Evolutionary conservation across 805 yeast genomes (phyloP).

Genomic region (Kazachstania psychrophila): DNA sequence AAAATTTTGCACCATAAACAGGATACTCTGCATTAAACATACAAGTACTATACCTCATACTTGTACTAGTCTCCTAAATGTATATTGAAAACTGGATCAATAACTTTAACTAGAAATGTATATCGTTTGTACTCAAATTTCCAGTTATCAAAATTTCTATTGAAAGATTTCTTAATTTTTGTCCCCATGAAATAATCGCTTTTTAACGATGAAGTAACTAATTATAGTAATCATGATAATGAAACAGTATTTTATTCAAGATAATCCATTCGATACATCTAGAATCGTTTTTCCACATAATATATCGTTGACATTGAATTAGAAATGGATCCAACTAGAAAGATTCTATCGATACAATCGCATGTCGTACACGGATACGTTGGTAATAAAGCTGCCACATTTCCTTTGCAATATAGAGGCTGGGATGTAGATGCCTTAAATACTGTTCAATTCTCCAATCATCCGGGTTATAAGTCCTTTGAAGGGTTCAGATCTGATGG

Average conservation of each 20-base stretch:
- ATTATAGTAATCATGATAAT: no score
- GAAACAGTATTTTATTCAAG: no score
- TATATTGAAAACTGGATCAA: no score
- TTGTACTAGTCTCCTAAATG: no score
- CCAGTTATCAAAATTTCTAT: no score
- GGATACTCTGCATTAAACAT: conserved; percentile 52
- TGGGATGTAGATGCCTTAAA: conserved; percentile 94
- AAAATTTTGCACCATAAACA: conserved; percentile 66
- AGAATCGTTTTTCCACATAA: no score
- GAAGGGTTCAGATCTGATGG: conserved; percentile 47
- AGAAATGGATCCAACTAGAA: conserved; percentile 7
- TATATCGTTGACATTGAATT: background rate
- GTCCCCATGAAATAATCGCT: no score
- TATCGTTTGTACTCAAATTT: no score
- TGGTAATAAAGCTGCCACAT: conserved; percentile 83
- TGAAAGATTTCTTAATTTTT: no score
- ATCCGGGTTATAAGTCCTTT: conserved; percentile 75
- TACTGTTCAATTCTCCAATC: conserved; percentile 83
- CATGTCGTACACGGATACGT: conserved; percentile 95
- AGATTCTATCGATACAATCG: conserved; percentile 57
- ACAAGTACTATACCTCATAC: conserved; percentile 20
- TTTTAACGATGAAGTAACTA: no score
- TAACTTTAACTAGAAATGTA: no score
- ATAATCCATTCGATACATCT: no score
- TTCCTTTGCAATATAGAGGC: conserved; percentile 75